Percentiles rank a stretch among this genome's conserved stretches.
These are phyloP conservation scores for Arthroderma uncinatum DNA, from an alignment of 2,329 filamentous ascomycete genomes.

Conservation along the genomic window DNA sequence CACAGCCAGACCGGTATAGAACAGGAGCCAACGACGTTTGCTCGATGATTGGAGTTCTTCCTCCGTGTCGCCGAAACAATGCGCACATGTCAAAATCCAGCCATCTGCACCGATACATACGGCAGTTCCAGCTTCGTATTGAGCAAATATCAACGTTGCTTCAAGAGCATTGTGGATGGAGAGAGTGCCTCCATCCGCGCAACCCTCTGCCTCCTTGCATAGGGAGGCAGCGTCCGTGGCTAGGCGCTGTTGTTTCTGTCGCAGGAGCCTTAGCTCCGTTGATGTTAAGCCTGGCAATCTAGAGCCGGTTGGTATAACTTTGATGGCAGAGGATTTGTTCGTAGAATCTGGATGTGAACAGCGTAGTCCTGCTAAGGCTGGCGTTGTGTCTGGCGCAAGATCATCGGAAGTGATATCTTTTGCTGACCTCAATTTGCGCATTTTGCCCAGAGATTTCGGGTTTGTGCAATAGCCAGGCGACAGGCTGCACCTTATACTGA, in stretches of 20 bases:
- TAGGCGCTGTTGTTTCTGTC: constrained; percentile 4
- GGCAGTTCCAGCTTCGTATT: constrained; percentile 42
- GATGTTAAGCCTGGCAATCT: neutral
- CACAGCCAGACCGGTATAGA: constrained; percentile 32
- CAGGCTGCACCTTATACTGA: no score
- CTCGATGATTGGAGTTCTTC: constrained; percentile 23
- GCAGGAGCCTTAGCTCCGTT: neutral
- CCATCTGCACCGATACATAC: constrained; percentile 39
- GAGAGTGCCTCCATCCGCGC: neutral
- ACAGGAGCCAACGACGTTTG: constrained; percentile 35
- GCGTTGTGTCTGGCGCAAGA: neutral
- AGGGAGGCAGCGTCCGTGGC: neutral
- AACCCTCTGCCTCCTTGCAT: neutral
- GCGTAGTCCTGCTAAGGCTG: neutral
- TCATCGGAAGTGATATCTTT: neutral
- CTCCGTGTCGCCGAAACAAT: constrained; percentile 39
- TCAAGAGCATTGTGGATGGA: constrained; percentile 6
- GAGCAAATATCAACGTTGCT: constrained; percentile 37
- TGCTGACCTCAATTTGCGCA: neutral
- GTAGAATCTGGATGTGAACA: neutral
- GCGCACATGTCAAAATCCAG: constrained; percentile 41
- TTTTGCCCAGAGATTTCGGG: neutral
- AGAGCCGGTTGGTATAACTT: constrained; percentile 3
- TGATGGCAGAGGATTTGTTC: neutral
- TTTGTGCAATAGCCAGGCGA: no score